These are phyloP conservation scores for Glycine latifolia DNA, from an alignment of 306 rosid species.

Conservation along the genomic window DNA sequence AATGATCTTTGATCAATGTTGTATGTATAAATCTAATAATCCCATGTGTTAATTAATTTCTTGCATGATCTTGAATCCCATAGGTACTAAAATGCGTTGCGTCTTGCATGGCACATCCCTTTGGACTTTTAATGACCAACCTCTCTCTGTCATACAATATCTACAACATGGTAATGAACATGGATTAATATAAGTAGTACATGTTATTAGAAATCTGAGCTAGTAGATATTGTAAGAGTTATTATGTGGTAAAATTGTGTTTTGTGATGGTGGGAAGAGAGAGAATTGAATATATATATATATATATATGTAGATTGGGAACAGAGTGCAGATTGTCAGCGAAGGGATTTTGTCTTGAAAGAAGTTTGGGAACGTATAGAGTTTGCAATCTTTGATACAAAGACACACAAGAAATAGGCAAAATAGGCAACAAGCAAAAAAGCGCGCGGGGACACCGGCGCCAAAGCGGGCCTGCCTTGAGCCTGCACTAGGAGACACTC, in stretches of 20 bases:
- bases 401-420: slow-evolving; percentile 46
- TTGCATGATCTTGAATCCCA: slow-evolving; percentile 22
- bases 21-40: background rate
- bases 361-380: slow-evolving; percentile 60
- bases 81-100: background rate
- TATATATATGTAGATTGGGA: slow-evolving; percentile 43
- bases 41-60: background rate
- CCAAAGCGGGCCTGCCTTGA: slow-evolving; percentile 90
- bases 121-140: no score
- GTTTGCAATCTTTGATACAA: slow-evolving; percentile 48
- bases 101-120: slow-evolving; percentile 23
- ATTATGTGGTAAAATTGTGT: slow-evolving; percentile 50
- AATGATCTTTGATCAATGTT: background rate
- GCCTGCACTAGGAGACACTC: slow-evolving; percentile 76
- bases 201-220: background rate
- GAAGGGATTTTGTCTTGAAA: slow-evolving; percentile 62
- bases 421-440: slow-evolving; percentile 56
- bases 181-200: background rate
- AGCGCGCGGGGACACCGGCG: slow-evolving; percentile 98
- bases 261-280: slow-evolving; percentile 29
- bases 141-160: slow-evolving; percentile 1
- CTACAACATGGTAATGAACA: background rate
- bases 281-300: background rate
- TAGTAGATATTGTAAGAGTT: background rate
- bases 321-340: slow-evolving; percentile 83